These are phyloP conservation scores for Sporisorium exsertum DNA, from an alignment of 1,284 basidiomycete genomes.

Conservation along the genomic window DNA sequence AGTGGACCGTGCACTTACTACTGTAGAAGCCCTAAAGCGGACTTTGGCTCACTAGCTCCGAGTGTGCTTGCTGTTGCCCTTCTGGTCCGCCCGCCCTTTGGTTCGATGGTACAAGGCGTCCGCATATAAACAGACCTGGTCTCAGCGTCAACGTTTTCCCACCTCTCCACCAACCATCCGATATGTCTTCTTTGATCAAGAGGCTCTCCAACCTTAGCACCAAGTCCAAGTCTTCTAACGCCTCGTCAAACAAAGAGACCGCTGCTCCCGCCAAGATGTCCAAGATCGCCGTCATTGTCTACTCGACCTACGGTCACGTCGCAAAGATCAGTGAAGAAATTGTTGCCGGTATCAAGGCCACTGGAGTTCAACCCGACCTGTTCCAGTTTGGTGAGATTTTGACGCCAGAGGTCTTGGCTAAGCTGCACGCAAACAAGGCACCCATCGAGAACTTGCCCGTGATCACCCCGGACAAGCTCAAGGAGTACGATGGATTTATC, in stretches of 20 bases:
- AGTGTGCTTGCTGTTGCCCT: too few species aligned
- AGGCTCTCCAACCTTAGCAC: constrained; percentile 44
- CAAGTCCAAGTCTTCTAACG: constrained; percentile 41
- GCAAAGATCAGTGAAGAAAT: constrained; percentile 80
- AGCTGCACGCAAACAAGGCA: constrained; percentile 77
- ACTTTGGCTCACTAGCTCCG: too few species aligned
- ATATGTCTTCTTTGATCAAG: constrained; percentile 38
- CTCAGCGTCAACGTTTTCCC: background rate
- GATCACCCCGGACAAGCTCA: constrained; percentile 77
- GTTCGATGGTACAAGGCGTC: too few species aligned
- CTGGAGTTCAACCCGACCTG: constrained; percentile 80
- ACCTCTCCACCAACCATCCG: background rate
- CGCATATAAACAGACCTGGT: background rate
- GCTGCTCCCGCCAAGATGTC: constrained; percentile 45
- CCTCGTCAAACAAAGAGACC: constrained; percentile 21
- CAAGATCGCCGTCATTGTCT: constrained; percentile 58
- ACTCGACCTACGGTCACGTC: constrained; percentile 58
- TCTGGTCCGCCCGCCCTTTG: too few species aligned
- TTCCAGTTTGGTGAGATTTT: constrained; percentile 87
- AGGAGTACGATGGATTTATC: constrained; percentile 73
- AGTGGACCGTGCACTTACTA: background rate
- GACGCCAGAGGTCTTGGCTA: constrained; percentile 78
- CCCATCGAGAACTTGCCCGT: constrained; percentile 77
- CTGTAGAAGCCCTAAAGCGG: too few species aligned
- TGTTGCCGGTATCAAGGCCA: constrained; percentile 78